A percentile compares a stretch with the other conserved stretches of the same genome.
These are phyloP conservation scores for Trichosporon coremiiforme DNA, from an alignment of 1,284 basidiomycete genomes.

Conservation along the genomic window DNA sequence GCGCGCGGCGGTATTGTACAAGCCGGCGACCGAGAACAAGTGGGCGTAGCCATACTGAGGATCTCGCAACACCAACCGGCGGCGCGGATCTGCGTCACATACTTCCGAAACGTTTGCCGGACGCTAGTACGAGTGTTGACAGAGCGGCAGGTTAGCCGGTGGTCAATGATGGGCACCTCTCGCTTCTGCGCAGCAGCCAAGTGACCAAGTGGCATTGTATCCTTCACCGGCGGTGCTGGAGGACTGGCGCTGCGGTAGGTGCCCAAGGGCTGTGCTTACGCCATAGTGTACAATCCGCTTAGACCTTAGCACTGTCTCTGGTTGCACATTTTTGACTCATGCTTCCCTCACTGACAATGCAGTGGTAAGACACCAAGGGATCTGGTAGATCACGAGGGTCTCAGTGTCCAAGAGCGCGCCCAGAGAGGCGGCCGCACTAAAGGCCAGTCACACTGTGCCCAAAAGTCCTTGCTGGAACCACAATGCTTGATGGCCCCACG, in stretches of 20 bases:
- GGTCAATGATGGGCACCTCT: not conserved
- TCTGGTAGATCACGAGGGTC: not conserved
- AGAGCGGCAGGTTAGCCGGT: not conserved
- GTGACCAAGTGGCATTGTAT: not conserved
- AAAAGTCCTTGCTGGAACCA: not conserved
- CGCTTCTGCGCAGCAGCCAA: not conserved
- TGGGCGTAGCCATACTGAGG: too few relatives aligned
- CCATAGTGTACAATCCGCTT: not conserved
- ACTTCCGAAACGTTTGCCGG: conserved; percentile 10
- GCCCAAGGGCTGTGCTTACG: not conserved
- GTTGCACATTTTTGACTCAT: not conserved
- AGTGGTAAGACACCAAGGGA: not conserved
- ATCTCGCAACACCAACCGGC: too few relatives aligned
- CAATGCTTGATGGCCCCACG: not conserved
- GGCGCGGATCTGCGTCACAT: not conserved
- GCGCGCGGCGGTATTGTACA: too few relatives aligned
- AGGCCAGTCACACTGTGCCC: not conserved
- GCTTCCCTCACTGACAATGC: not conserved
- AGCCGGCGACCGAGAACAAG: not conserved
- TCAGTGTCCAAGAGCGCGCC: not conserved
- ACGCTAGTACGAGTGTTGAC: not conserved
- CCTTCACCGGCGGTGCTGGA: not conserved
- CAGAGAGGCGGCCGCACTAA: not conserved
- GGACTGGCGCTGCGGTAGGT: too few relatives aligned
- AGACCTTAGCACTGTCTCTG: not conserved